These are phyloP conservation scores for Amaranthus hypochondriacus DNA, from an alignment of 148 eudicot species.

Conservation along the genomic window DNA sequence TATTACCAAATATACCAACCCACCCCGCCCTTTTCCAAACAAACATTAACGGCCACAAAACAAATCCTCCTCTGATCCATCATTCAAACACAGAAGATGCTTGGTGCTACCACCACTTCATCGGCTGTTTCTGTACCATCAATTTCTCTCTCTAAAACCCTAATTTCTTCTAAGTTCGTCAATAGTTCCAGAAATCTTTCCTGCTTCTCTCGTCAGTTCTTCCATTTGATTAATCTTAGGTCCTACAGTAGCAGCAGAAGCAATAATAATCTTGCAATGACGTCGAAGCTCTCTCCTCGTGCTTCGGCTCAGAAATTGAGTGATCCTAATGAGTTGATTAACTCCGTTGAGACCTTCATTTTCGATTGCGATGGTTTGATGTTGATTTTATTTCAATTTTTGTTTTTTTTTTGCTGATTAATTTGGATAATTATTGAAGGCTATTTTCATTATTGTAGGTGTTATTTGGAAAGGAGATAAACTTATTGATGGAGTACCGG, in stretches of 20 bases:
- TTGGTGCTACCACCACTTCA: slow-evolving; percentile 12
- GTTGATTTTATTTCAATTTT: not conserved
- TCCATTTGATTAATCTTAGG: slow-evolving; percentile 14
- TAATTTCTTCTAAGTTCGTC: slow-evolving; percentile 21
- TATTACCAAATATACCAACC: no score
- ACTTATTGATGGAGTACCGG: slow-evolving; percentile 90
- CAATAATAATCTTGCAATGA: slow-evolving; percentile 12
- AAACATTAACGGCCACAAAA: no score
- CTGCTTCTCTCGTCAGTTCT: slow-evolving; percentile 20
- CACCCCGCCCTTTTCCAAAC: no score
- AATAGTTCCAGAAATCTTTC: slow-evolving; percentile 20
- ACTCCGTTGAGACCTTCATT: slow-evolving; percentile 83
- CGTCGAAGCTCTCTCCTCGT: slow-evolving; percentile 27
- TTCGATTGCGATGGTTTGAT: slow-evolving; percentile 80
- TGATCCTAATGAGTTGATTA: slow-evolving; percentile 66
- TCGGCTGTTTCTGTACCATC: slow-evolving; percentile 11
- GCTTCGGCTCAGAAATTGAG: slow-evolving; percentile 57
- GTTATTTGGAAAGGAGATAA: slow-evolving; percentile 98
- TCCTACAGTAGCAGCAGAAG: not conserved
- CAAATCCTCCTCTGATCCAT: no score
- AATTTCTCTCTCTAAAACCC: slow-evolving; percentile 24
- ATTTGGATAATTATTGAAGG: not conserved
- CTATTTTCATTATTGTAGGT: slow-evolving; percentile 40
- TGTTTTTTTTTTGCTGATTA: not conserved
- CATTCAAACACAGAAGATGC: slow-evolving; percentile 7